A percentile compares a stretch with the other conserved stretches of the same genome.
phyloP scores from a whole-genome alignment of 345 rosid species.

The Noccaea bulbosa region DNA sequence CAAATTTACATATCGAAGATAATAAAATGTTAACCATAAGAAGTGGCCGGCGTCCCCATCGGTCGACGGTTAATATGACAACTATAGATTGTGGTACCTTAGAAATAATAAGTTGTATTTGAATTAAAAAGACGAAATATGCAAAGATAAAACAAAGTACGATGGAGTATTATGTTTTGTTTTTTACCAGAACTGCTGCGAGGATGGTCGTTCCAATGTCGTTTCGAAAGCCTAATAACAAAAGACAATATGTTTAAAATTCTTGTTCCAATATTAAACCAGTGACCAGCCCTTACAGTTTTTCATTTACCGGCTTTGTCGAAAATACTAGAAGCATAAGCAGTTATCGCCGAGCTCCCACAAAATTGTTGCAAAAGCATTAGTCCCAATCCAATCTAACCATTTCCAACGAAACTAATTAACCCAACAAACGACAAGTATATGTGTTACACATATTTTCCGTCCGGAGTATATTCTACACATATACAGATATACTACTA shows the following conservation, averaged over 20 bases:
- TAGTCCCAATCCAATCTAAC: constrained; percentile 47
- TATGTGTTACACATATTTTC: not conserved
- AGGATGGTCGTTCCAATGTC: constrained; percentile 42
- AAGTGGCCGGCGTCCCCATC: constrained; percentile 49
- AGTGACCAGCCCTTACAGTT: not conserved
- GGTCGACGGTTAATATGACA: constrained; percentile 41
- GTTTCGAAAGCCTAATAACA: constrained; percentile 35
- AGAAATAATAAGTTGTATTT: not conserved
- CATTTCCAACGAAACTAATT: not conserved
- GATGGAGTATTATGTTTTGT: not conserved
- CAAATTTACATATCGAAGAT: not conserved
- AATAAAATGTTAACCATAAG: constrained; percentile 42
- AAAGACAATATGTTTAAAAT: not conserved
- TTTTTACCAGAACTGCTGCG: constrained; percentile 39
- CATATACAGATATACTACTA: not conserved
- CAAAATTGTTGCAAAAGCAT: constrained; percentile 46
- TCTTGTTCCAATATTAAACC: not conserved
- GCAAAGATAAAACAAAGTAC: not conserved
- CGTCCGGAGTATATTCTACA: not conserved
- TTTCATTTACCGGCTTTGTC: constrained; percentile 39
- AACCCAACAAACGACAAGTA: not conserved
- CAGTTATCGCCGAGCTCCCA: constrained; percentile 43
- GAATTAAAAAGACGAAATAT: not conserved
- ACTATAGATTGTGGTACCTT: constrained; percentile 44
- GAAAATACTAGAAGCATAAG: constrained; percentile 44